Percentiles rank a stretch among this genome's conserved stretches.
Conservation (phyloP, 768 basidiomycete species). For the Russula lepida region DNA sequence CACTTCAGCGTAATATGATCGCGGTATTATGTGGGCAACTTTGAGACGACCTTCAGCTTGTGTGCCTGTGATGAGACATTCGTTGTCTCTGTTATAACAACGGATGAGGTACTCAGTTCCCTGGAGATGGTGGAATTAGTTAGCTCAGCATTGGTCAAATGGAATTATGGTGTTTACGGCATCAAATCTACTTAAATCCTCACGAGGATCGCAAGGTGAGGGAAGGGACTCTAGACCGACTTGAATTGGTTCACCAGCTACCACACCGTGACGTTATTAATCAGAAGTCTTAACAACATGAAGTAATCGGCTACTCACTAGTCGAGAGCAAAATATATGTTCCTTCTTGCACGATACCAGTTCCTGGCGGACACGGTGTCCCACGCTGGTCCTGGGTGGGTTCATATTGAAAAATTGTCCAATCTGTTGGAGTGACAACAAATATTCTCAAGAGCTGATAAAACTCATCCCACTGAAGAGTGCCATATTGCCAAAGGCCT, state of each 20-base stretch:
- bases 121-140: not conserved
- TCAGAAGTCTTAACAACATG: not conserved
- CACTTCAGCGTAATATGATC: not conserved
- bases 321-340: not conserved
- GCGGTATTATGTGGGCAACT: constrained; percentile 1
- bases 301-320: not conserved
- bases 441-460: not conserved
- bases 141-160: too few species aligned
- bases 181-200: too few species aligned
- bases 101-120: not conserved
- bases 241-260: not conserved
- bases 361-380: not conserved
- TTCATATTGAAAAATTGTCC: not conserved
- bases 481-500: constrained; percentile 2
- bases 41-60: not conserved
- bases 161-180: too few species aligned
- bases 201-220: not conserved
- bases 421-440: not conserved
- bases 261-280: too few species aligned
- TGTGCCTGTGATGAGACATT: not conserved
- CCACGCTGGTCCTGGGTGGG: not conserved
- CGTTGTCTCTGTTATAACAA: not conserved
- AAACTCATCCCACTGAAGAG: not conserved
- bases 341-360: not conserved
- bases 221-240: not conserved